phyloP scores from a whole-genome alignment of 2,329 filamentous ascomycete genomes.

The Aspergillus bombycis region DNA sequence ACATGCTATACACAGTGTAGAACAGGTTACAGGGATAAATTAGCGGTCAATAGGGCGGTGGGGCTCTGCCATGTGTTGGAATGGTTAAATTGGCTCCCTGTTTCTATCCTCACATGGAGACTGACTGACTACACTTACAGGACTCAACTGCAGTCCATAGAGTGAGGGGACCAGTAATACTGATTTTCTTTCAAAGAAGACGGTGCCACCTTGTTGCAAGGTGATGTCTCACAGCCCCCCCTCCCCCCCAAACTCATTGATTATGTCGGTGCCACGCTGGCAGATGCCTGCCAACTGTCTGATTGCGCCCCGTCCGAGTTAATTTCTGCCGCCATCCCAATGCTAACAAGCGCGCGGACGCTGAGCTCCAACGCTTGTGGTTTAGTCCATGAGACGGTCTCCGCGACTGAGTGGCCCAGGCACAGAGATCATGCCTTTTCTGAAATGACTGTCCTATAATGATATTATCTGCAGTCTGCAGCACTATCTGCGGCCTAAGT shows the following conservation, averaged over 20 bases:
- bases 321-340: constrained; percentile 21
- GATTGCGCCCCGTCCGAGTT: constrained; percentile 19
- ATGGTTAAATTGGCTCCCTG: neutral
- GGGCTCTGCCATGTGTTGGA: neutral
- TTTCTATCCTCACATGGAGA: neutral
- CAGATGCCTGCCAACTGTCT: constrained; percentile 32
- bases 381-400: constrained; percentile 15
- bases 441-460: neutral
- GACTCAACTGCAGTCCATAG: neutral
- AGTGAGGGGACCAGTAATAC: neutral
- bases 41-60: neutral
- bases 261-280: constrained; percentile 32
- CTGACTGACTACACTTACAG: neutral
- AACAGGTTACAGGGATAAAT: neutral
- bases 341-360: constrained; percentile 24
- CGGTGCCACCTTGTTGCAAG: neutral
- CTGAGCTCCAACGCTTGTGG: constrained; percentile 13
- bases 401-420: constrained; percentile 15
- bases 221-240: constrained; percentile 12
- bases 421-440: constrained; percentile 8
- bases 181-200: neutral
- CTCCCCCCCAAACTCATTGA: constrained; percentile 8
- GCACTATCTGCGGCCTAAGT: constrained; percentile 14
- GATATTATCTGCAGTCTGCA: constrained; percentile 14
- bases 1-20: neutral